Evolutionary conservation across 352 stramenopile genomes (phyloP).

Genomic region (Globisporangium cylindrosporum): DNA sequence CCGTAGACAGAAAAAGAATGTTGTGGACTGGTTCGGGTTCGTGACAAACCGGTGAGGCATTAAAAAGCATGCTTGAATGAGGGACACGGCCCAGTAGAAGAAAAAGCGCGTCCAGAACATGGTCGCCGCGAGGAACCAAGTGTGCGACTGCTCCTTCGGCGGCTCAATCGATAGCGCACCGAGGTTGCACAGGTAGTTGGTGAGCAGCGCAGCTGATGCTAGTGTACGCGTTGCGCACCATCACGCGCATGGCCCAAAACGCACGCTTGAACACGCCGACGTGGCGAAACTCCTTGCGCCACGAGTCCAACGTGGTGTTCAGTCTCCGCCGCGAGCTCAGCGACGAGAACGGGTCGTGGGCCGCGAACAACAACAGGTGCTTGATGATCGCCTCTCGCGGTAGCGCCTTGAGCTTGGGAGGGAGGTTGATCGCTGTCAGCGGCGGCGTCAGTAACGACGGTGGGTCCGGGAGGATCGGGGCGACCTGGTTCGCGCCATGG

Average conservation of each 20-base stretch:
- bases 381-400: background rate
- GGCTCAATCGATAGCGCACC: constrained; percentile 1
- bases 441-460: no score
- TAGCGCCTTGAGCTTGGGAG: background rate
- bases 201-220: background rate
- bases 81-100: background rate
- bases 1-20: constrained; percentile 2
- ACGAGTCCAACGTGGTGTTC: background rate
- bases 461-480: background rate
- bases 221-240: constrained; percentile 1
- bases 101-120: constrained; percentile 2
- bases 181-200: background rate
- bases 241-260: background rate
- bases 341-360: constrained; percentile 4
- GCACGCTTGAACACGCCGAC: constrained; percentile 4
- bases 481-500: background rate
- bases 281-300: constrained; percentile 2
- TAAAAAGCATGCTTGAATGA: constrained; percentile 6
- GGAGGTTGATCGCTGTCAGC: no score
- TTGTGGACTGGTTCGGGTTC: background rate
- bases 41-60: background rate
- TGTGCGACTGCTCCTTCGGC: background rate
- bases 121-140: background rate
- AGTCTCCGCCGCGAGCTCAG: background rate
- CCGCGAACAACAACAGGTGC: background rate